Conservation (phyloP, 75 land plant genomes). For the Cunninghamia lanceolata region DNA sequence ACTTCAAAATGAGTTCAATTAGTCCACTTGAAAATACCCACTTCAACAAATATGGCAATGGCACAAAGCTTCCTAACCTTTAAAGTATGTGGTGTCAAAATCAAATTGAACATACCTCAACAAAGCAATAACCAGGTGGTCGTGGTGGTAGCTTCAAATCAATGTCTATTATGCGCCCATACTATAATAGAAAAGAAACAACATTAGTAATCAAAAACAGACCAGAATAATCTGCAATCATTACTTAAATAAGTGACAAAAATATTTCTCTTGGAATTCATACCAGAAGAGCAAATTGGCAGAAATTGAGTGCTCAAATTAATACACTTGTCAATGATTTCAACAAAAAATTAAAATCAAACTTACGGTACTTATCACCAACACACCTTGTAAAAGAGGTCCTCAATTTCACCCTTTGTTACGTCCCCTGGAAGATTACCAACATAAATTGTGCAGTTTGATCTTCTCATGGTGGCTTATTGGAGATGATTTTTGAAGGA, state of each 20-base stretch:
- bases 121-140: conserved; percentile 24
- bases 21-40: not conserved
- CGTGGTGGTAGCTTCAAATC: conserved; percentile 22
- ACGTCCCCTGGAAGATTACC: conserved; percentile 29
- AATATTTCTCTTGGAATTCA: not conserved
- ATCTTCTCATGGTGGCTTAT: conserved; percentile 32
- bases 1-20: not conserved
- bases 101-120: conserved; percentile 2
- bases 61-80: not conserved
- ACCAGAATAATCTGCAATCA: not conserved
- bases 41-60: not conserved
- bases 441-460: conserved; percentile 30
- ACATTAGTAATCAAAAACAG: not conserved
- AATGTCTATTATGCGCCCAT: conserved; percentile 18
- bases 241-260: not conserved
- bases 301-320: not conserved
- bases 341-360: not conserved
- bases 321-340: not conserved
- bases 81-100: not conserved
- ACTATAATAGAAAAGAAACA: conserved; percentile 11
- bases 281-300: not conserved
- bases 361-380: not conserved
- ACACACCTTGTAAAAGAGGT: conserved; percentile 27
- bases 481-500: not conserved
- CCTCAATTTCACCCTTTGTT: conserved; percentile 24